Percentiles rank a stretch among this genome's conserved stretches.
Evolutionary conservation across 192 early-diverging fungal species (phyloP).

Genomic region (Coemansia sp.): DNA sequence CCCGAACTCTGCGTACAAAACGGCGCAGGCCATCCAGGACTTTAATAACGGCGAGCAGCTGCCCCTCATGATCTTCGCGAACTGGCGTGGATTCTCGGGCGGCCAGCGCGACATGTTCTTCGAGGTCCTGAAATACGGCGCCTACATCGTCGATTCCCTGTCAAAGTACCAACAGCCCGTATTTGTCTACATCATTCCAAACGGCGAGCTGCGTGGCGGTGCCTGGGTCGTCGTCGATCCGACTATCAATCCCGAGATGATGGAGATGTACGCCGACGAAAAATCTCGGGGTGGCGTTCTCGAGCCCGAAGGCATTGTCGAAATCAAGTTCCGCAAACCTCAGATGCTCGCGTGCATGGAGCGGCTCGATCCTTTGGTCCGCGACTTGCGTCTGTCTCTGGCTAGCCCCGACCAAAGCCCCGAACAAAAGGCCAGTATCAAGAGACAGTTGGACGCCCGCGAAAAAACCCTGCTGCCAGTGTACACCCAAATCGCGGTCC

Average conservation of each 20-base stretch:
- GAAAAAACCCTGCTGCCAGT: constrained; percentile 88
- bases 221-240: constrained; percentile 99
- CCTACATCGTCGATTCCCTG: constrained; percentile 97
- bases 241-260: constrained; percentile 94
- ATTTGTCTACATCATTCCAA: constrained; percentile 93
- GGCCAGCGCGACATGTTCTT: constrained; percentile 99
- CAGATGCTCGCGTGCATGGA: constrained; percentile 94
- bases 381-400: constrained; percentile 68
- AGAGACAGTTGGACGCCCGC: constrained; percentile 75
- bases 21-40: constrained; percentile 98
- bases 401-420: constrained; percentile 60
- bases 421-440: constrained; percentile 67
- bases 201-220: constrained; percentile 97
- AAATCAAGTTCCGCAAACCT: constrained; percentile 97
- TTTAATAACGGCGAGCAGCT: constrained; percentile 99
- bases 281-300: constrained; percentile 93
- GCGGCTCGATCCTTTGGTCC: constrained; percentile 82
- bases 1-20: constrained; percentile 99
- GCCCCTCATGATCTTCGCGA: constrained; percentile 98
- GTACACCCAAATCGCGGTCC: constrained; percentile 91
- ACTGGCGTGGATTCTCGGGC: constrained; percentile 99
- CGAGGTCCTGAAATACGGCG: constrained; percentile 96
- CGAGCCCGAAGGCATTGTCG: constrained; percentile 96
- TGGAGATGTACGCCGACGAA: constrained; percentile 99
- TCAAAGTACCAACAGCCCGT: constrained; percentile 96